Evolutionary conservation across 257 asterid species (phyloP), one percentile per base, ranked within the genome.

Genomic region (Cruciata laevipes): DNA sequence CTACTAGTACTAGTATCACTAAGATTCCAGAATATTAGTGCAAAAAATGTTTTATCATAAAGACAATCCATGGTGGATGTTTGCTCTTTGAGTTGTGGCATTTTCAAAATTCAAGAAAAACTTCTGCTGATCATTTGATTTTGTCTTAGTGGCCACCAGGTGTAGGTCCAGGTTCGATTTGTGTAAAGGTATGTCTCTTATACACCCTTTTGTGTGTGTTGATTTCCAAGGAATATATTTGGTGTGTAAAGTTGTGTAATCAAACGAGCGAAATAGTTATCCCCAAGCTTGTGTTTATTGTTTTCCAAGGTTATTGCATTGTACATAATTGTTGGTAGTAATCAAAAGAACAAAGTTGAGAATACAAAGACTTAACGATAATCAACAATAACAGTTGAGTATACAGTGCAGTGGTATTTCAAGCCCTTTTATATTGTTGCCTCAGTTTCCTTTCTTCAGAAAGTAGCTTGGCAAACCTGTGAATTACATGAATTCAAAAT

Each of bases 381-480:
- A 40, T 17, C 49, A 40, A 40, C 49, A 9, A 10, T 1, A 13
- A 40, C 17, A 40, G n/a, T n/a, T n/a, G n/a, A 10, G 12, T 40
- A 3, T 40, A 40, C 14, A 40, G 49, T 42, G 10, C 49, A 42
- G 49, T 10, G 49, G 13, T 25, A 57, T 11, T 23, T 58, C 63
- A 58, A 12, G 25, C 63, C 30, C 31, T 14, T 13, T 59, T 59
- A 32, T 5, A 17, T 61, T 32, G 47, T 61, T 33, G 20, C 12
- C 86, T 82, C 60, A 65, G 24, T 30, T 74, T 77, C 72, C 80
- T 80, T 68, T 86, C 93, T 1, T 79, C 84, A 0, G 86, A 84
- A 16, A 86, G 89, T 69, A 71, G 27, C 74, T 84, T 73, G 3
- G 93, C 93, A 42, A 64, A 77, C 79, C 93, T 82, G 76, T 37